Percentiles rank a stretch among this genome's conserved stretches.
Evolutionary conservation across 1,284 basidiomycete species (phyloP).

Genomic region (Wallemia mellicola): DNA sequence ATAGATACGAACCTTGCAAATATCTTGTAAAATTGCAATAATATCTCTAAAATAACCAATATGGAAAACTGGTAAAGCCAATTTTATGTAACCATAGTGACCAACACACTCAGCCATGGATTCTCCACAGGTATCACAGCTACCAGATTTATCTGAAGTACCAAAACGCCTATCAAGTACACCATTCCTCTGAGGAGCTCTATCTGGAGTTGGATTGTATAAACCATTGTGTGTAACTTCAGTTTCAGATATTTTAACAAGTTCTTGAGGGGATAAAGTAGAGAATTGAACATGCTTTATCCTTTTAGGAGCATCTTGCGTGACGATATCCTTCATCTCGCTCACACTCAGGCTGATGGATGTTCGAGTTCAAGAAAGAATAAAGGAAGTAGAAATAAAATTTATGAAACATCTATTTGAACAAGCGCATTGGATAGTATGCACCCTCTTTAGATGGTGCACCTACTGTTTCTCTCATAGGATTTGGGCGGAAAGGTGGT

Average conservation of each 20-base stretch:
- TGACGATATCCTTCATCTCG: conserved; percentile 76
- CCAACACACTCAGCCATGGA: conserved; percentile 84
- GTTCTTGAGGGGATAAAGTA: conserved; percentile 65
- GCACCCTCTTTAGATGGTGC: neutral
- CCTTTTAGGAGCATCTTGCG: conserved; percentile 63
- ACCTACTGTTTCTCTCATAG: neutral
- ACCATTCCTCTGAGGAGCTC: conserved; percentile 62
- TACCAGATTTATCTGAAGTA: conserved; percentile 70
- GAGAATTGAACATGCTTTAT: conserved; percentile 89
- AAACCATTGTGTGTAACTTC: conserved; percentile 73
- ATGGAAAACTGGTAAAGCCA: conserved; percentile 86
- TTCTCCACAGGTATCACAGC: conserved; percentile 84
- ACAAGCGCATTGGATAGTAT: conserved; percentile 1
- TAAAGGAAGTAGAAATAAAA: neutral
- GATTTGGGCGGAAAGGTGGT: neutral
- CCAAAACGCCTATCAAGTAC: conserved; percentile 71
- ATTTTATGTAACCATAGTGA: conserved; percentile 89
- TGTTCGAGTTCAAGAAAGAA: neutral
- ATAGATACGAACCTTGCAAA: conserved; percentile 49
- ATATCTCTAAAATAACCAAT: conserved; percentile 95
- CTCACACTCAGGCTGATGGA: neutral
- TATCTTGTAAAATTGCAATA: conserved; percentile 72
- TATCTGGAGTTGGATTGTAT: conserved; percentile 35
- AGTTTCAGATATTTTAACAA: conserved; percentile 75
- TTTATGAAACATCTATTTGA: neutral